These are phyloP conservation scores for Microdochium trichocladiopsis DNA, from an alignment of 2,329 filamentous ascomycete genomes.

Conservation along the genomic window DNA sequence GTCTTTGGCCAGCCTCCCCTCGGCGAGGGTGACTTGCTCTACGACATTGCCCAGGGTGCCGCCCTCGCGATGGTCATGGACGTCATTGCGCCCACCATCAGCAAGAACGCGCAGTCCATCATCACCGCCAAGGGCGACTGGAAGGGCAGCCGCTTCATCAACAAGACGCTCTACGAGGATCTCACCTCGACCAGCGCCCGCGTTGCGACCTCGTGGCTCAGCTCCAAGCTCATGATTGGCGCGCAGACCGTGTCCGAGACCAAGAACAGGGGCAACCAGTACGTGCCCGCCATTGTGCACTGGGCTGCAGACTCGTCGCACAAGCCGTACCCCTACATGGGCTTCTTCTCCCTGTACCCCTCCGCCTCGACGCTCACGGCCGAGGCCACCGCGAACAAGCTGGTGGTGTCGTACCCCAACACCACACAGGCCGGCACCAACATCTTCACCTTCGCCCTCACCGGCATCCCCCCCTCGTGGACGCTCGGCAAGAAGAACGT, in stretches of 20 bases:
- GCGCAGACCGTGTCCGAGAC: conserved; percentile 27
- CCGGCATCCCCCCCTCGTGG: conserved; percentile 29
- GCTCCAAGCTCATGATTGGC: conserved; percentile 33
- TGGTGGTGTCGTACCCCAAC: conserved; percentile 30
- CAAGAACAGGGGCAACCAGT: conserved; percentile 28
- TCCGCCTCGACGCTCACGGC: conserved; percentile 33
- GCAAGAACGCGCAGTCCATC: conserved; percentile 14
- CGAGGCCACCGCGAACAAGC: conserved; percentile 21
- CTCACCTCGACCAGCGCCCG: conserved; percentile 21
- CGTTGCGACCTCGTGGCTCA: conserved; percentile 31
- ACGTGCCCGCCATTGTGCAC: conserved; percentile 36
- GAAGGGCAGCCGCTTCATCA: conserved; percentile 25
- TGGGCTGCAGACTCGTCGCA: conserved; percentile 33
- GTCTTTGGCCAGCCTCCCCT: conserved; percentile 27
- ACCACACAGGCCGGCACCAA: conserved; percentile 27
- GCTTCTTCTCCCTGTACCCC: conserved; percentile 32
- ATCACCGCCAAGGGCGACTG: conserved; percentile 23
- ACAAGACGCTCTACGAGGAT: conserved; percentile 25
- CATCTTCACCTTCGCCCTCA: conserved; percentile 30
- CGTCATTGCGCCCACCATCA: conserved; percentile 18
- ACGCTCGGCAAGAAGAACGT: conserved; percentile 21
- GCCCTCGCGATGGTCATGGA: conserved; percentile 29
- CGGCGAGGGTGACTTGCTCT: conserved; percentile 30
- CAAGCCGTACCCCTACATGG: conserved; percentile 28
- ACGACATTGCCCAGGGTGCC: conserved; percentile 31